Conservation (phyloP, 345 rosid species). For the Heritiera fomes region DNA sequence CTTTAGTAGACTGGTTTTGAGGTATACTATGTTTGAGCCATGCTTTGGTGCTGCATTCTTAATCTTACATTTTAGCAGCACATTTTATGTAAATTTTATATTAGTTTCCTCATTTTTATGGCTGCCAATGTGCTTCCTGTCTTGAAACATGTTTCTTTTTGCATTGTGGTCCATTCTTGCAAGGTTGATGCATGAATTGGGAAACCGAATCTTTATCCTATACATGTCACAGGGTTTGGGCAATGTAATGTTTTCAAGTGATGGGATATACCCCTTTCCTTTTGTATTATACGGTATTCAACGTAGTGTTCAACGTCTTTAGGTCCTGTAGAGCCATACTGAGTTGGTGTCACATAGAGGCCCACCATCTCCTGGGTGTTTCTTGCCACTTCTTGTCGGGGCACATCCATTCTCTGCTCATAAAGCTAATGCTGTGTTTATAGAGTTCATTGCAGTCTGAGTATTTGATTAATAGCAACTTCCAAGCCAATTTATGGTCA, state of each 20-base stretch:
- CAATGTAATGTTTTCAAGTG: conserved; percentile 34
- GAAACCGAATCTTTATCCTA: conserved; percentile 38
- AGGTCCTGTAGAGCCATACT: conserved; percentile 10
- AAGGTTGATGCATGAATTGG: conserved; percentile 23
- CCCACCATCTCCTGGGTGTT: not conserved
- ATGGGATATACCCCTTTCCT: conserved; percentile 23
- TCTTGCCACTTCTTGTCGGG: not conserved
- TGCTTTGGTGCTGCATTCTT: conserved; percentile 5
- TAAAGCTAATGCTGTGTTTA: conserved; percentile 4
- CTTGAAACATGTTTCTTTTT: conserved; percentile 34
- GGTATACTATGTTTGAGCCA: not conserved
- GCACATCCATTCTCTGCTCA: not conserved
- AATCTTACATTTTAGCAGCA: not conserved
- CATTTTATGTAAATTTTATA: not conserved
- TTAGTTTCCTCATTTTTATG: not conserved
- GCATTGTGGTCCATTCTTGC: not conserved
- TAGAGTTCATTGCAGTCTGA: not conserved
- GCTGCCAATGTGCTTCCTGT: conserved; percentile 39
- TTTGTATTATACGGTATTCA: conserved; percentile 23
- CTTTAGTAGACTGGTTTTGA: not conserved
- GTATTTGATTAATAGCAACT: not conserved
- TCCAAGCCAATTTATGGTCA: not conserved
- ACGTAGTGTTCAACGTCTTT: conserved; percentile 18
- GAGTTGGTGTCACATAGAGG: conserved; percentile 6
- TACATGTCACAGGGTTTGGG: conserved; percentile 35